Conservation (phyloP, 2,329 filamentous ascomycete genomes). For the Thielaviopsis ethacetica region DNA sequence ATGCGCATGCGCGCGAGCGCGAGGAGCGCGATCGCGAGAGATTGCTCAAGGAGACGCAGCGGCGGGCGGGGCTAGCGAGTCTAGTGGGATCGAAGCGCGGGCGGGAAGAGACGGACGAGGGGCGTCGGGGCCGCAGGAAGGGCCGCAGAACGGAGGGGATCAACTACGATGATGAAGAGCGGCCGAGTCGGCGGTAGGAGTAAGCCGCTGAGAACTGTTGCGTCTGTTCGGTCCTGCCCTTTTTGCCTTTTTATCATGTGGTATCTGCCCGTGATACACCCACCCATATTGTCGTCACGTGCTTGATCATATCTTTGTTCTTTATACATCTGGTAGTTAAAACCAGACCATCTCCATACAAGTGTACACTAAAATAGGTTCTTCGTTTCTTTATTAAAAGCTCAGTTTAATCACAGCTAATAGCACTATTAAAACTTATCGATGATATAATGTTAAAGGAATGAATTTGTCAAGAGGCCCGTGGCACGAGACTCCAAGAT, state of each 20-base stretch:
- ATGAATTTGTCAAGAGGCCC: not conserved
- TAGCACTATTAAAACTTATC: not conserved
- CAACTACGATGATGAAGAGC: constrained; percentile 40
- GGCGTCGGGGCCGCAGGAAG: constrained; percentile 7
- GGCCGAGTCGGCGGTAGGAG: constrained; percentile 36
- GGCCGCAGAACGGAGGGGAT: constrained; percentile 24
- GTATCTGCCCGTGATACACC: too few relatives aligned
- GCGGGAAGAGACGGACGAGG: constrained; percentile 28
- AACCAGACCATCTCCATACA: not conserved
- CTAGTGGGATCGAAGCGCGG: constrained; percentile 32
- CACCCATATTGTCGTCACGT: not conserved
- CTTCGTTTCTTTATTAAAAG: not conserved
- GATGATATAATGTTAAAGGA: not conserved
- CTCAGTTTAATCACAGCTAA: not conserved
- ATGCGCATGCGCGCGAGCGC: constrained; percentile 54
- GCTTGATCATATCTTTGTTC: not conserved
- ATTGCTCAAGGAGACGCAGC: constrained; percentile 51
- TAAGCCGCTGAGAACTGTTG: constrained; percentile 14
- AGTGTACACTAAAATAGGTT: not conserved
- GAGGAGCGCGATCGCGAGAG: constrained; percentile 50
- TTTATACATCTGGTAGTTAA: not conserved
- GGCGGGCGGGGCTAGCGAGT: constrained; percentile 37
- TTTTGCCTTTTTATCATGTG: not conserved
- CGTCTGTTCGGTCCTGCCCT: not conserved
- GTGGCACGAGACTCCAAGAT: not conserved